Percentiles rank a stretch among this genome's conserved stretches.
phyloP scores from a whole-genome alignment of 768 basidiomycete species.

The Mycena floridula region DNA sequence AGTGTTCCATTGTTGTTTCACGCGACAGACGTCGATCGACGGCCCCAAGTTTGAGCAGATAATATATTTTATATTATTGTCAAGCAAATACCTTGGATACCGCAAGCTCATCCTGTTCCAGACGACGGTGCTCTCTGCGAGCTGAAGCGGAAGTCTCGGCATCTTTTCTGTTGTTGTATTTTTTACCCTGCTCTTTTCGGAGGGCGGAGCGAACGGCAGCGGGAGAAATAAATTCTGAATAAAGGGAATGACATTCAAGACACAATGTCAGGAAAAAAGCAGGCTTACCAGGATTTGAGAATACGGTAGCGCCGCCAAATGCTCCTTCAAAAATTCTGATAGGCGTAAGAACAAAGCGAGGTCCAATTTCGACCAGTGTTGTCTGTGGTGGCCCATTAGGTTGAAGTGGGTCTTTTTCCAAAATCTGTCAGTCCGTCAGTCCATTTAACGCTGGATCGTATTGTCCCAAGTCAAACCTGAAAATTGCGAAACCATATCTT shows the following conservation, averaged over 20 bases:
- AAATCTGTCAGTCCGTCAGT: constrained; percentile 47
- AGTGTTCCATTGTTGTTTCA: too few relatives aligned
- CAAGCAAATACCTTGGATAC: constrained; percentile 89
- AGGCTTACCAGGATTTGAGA: not conserved
- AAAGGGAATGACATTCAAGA: constrained; percentile 2
- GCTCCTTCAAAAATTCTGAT: constrained; percentile 98
- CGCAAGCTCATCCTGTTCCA: constrained; percentile 73
- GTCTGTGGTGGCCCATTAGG: constrained; percentile 81
- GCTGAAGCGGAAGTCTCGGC: constrained; percentile 59
- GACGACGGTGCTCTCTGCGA: constrained; percentile 58
- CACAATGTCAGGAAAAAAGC: not conserved
- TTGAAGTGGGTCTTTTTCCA: constrained; percentile 90
- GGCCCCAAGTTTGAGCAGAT: too few relatives aligned
- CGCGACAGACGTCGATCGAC: too few relatives aligned
- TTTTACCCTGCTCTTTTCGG: constrained; percentile 69
- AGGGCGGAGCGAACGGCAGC: constrained; percentile 67
- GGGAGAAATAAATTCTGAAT: constrained; percentile 86
- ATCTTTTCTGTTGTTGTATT: constrained; percentile 78
- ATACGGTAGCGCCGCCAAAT: constrained; percentile 56
- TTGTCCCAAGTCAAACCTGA: constrained; percentile 54
- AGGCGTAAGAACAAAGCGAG: constrained; percentile 93
- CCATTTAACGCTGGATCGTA: not conserved
- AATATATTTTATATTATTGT: constrained; percentile 15
- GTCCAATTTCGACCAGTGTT: constrained; percentile 94
- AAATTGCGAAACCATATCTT: constrained; percentile 99